Conservation (phyloP, 129 eudicot species). For the Centella asiatica region DNA sequence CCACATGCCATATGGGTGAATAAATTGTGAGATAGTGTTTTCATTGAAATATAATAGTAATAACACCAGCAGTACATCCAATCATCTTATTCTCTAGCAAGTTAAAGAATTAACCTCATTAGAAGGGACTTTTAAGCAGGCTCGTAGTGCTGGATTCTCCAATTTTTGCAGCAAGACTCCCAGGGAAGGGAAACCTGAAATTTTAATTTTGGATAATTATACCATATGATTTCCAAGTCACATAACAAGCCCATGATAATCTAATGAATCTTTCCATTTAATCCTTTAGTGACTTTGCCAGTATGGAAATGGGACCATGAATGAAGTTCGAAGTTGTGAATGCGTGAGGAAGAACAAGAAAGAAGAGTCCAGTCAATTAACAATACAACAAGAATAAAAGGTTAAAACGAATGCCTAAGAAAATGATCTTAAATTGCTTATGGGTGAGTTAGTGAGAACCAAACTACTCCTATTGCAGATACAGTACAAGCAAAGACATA, state of each 20-base stretch:
- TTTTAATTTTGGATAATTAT: neutral
- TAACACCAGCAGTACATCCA: neutral
- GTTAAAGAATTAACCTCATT: conserved; percentile 47
- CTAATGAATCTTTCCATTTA: neutral
- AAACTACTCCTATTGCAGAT: neutral
- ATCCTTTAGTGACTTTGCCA: neutral
- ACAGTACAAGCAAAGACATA: neutral
- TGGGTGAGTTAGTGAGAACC: neutral
- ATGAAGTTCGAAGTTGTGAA: neutral
- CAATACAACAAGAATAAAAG: neutral
- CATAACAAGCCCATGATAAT: neutral
- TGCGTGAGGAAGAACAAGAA: neutral
- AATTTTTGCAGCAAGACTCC: conserved; percentile 84
- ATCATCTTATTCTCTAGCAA: neutral
- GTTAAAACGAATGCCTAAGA: neutral
- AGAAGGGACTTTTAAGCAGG: conserved; percentile 85
- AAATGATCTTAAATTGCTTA: neutral
- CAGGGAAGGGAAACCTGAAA: conserved; percentile 91
- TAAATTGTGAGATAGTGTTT: neutral
- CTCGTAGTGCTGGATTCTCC: conserved; percentile 95
- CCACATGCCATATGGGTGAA: neutral
- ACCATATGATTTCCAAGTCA: neutral
- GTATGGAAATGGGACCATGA: neutral
- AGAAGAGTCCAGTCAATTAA: no score
- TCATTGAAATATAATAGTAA: neutral